Conservation (phyloP, 2,329 filamentous ascomycete genomes). For the Aphanoascus verrucosus region DNA sequence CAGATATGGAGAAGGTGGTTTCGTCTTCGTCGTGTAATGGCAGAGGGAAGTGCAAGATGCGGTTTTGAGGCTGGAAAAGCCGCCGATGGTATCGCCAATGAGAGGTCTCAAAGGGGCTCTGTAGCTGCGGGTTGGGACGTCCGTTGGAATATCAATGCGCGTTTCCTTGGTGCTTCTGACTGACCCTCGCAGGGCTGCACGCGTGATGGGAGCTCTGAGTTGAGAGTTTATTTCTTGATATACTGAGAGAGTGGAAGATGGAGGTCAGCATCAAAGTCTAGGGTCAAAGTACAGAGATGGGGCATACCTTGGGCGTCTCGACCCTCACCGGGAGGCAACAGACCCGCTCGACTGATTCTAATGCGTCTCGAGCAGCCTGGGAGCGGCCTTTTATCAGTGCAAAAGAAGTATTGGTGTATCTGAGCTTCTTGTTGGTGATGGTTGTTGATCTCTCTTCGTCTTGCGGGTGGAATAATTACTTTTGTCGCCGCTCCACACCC, state of each 20-base stretch:
- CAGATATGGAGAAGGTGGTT: too few species aligned
- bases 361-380: neutral
- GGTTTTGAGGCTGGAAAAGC: neutral
- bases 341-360: neutral
- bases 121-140: neutral
- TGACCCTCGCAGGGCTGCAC: neutral
- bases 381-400: neutral
- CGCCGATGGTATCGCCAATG: conserved; percentile 1
- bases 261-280: conserved; percentile 2
- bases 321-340: neutral
- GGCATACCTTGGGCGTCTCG: conserved; percentile 3
- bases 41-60: neutral
- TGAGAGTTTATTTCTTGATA: neutral
- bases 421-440: neutral
- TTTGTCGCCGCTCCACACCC: conserved; percentile 7
- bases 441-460: conserved; percentile 1
- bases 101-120: neutral
- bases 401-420: neutral
- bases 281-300: neutral
- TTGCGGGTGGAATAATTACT: conserved; percentile 8
- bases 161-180: neutral
- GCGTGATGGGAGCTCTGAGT: conserved; percentile 8
- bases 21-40: neutral
- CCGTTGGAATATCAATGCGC: neutral
- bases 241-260: neutral